These are phyloP conservation scores for Suhomyces wounanorum DNA, from an alignment of 1,139 yeast species.

Conservation along the genomic window DNA sequence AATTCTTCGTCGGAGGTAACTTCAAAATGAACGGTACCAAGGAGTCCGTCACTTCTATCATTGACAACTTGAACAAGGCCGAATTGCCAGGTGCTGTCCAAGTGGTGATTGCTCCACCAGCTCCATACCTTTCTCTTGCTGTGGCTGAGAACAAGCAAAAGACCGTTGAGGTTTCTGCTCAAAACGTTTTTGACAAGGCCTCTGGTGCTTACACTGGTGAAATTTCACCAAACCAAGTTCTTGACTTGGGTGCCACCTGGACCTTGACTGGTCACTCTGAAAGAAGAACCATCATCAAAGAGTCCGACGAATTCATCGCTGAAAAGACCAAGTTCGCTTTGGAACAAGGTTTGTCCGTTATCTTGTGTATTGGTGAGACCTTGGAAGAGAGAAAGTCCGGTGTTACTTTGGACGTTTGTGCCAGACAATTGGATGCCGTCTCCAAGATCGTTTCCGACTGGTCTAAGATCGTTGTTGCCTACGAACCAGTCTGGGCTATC, in stretches of 20 bases:
- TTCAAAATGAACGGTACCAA: slow-evolving; percentile 98
- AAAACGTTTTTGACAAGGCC: slow-evolving; percentile 83
- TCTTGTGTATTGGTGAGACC: slow-evolving; percentile 97
- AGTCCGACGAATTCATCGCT: slow-evolving; percentile 89
- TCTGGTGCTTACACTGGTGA: slow-evolving; percentile 99
- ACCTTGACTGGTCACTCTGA: slow-evolving; percentile 98
- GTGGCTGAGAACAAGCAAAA: slow-evolving; percentile 67
- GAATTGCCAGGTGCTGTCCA: slow-evolving; percentile 73
- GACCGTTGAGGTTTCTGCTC: slow-evolving; percentile 83
- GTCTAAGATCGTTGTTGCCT: slow-evolving; percentile 91
- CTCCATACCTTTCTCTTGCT: slow-evolving; percentile 83
- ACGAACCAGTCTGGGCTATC: slow-evolving; percentile 99
- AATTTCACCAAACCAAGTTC: slow-evolving; percentile 82
- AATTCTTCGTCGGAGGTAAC: slow-evolving; percentile 97
- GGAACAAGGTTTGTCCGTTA: slow-evolving; percentile 84
- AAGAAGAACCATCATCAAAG: slow-evolving; percentile 93
- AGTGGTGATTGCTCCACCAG: slow-evolving; percentile 96
- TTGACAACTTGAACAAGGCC: slow-evolving; percentile 79
- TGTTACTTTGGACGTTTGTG: slow-evolving; percentile 81
- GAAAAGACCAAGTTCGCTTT: slow-evolving; percentile 93
- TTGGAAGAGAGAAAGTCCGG: slow-evolving; percentile 92
- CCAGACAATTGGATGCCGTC: slow-evolving; percentile 90
- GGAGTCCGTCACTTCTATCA: slow-evolving; percentile 78
- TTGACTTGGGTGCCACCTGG: slow-evolving; percentile 94
- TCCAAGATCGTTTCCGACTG: slow-evolving; percentile 84